Conservation (phyloP, 1,139 yeast genomes). For the Kodamaea derodonti region DNA sequence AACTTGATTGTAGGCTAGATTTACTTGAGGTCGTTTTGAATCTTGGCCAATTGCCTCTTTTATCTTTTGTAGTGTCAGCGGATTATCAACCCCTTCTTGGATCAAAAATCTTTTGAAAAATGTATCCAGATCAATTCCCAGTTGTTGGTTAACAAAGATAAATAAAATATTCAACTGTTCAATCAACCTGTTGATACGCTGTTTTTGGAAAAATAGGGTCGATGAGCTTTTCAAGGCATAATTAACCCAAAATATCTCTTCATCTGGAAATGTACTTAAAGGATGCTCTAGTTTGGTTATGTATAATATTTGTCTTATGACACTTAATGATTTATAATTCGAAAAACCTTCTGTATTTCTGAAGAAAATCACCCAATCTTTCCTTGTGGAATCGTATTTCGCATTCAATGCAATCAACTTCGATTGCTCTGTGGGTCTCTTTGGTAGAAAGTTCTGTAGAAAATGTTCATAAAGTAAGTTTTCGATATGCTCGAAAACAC, state of each 20-base stretch:
- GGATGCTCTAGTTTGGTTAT: constrained; percentile 33
- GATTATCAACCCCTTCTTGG: constrained; percentile 5
- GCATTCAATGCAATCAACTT: constrained; percentile 32
- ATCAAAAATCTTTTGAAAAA: constrained; percentile 43
- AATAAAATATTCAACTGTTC: constrained; percentile 47
- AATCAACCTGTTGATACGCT: constrained; percentile 44
- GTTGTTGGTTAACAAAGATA: constrained; percentile 31
- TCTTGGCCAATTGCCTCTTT: constrained; percentile 11
- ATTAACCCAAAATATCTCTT: constrained; percentile 34
- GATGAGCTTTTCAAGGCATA: constrained; percentile 25
- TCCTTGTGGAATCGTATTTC: constrained; percentile 26
- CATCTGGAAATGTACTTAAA: constrained; percentile 36
- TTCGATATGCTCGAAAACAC: constrained; percentile 47
- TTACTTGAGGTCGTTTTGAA: constrained; percentile 18
- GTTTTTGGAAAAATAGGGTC: constrained; percentile 32
- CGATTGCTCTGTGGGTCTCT: constrained; percentile 12
- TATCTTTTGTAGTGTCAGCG: constrained; percentile 35
- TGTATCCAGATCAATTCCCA: constrained; percentile 19
- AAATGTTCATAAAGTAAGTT: constrained; percentile 39
- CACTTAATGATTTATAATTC: constrained; percentile 32
- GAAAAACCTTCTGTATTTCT: constrained; percentile 16
- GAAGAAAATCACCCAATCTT: constrained; percentile 35
- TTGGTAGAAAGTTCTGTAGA: constrained; percentile 17
- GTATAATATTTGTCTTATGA: constrained; percentile 34
- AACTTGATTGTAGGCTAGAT: constrained; percentile 23